Base-by-base conservation (phyloP, 495 filamentous ascomycete species). In the Pyronema domesticum region DNA sequence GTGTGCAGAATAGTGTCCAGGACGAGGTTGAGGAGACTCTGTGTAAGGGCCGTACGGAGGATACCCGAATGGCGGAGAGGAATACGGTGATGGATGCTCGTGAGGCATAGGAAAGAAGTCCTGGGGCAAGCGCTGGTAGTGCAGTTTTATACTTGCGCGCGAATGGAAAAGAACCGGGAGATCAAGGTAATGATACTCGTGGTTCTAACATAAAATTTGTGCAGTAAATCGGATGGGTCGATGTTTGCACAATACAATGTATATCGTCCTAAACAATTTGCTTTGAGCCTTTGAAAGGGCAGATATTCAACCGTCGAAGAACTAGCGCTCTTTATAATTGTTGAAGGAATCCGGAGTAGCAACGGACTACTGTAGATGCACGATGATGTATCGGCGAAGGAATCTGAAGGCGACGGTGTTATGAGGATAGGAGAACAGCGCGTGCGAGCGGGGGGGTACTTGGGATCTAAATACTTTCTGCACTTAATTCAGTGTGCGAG, bases 181-280 rank as follows among this genome's bases (percentile, higher is more conserved):
- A 39, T 57, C 54, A 53, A 9, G 36, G 50, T 40, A 19, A 43
- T 40, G 35, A 43, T 55, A 56, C 58, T 64, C 61, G 61, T 60
- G 58, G 57, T 55, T 63, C 60, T 64, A 64, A 55, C 61, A 64
- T 64, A 60, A 60, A 64, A 63, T 30, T 30, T 30, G 23, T 59
- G 47, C 51, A 40, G 11, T 49, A 23, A 37, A n/a, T 30, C 19
- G 46, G 43, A 11, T 15, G 18, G 2, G 19, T 36, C 11, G 47
- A 36, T 50, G 36, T 50, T 11, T 50, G 34, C 13, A 34, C 18
- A 50, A n/a, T n/a, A 19, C 45, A 11, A 47, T 14, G 15, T 47
- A 47, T 50, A 50, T 35, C 18, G 47, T 35, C 47, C 47, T 47
- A 47, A 35, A 50, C 19, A 34, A 50, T 11, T n/a, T 15, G 7